Conservation (phyloP, 768 basidiomycete genomes). For the Zangia roseola region DNA sequence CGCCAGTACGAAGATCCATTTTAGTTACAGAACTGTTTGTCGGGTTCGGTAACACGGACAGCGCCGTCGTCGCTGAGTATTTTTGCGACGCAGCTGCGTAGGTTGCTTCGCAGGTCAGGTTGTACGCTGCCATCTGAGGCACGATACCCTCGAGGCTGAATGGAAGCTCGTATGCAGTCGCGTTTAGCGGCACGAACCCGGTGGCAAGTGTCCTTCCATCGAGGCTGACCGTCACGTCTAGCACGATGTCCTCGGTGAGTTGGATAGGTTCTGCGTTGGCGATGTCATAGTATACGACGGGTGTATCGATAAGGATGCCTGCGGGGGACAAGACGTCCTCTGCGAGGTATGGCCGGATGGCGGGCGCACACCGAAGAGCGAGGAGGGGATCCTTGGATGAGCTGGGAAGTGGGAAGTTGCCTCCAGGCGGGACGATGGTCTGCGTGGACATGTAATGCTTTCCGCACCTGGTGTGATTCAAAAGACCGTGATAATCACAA, state of each 20-base stretch:
- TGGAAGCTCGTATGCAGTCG: constrained; percentile 46
- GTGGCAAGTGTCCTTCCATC: constrained; percentile 43
- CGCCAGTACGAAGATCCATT: constrained; percentile 60
- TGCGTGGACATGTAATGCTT: constrained; percentile 52
- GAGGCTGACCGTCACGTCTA: constrained; percentile 46
- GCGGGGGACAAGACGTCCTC: constrained; percentile 46
- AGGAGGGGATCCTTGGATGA: constrained; percentile 44
- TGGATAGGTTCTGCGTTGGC: constrained; percentile 45
- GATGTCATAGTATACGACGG: constrained; percentile 48
- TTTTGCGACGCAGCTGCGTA: constrained; percentile 38
- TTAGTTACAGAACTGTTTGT: constrained; percentile 58
- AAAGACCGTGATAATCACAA: neutral
- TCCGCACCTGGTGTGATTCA: constrained; percentile 43
- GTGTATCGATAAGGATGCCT: constrained; percentile 52
- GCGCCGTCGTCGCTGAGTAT: constrained; percentile 42
- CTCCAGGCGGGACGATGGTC: constrained; percentile 46
- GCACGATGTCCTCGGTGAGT: constrained; percentile 15
- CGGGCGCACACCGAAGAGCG: constrained; percentile 57
- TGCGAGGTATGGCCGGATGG: constrained; percentile 58
- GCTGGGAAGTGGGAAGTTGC: constrained; percentile 44
- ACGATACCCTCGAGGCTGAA: constrained; percentile 48
- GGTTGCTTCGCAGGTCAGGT: constrained; percentile 27
- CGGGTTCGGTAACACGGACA: constrained; percentile 52
- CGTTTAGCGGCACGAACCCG: constrained; percentile 51
- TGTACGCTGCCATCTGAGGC: constrained; percentile 37